Percentiles rank a stretch among this genome's conserved stretches.
phyloP scores from a whole-genome alignment of 2,329 filamentous ascomycete species.

The Xylaria sp. region DNA sequence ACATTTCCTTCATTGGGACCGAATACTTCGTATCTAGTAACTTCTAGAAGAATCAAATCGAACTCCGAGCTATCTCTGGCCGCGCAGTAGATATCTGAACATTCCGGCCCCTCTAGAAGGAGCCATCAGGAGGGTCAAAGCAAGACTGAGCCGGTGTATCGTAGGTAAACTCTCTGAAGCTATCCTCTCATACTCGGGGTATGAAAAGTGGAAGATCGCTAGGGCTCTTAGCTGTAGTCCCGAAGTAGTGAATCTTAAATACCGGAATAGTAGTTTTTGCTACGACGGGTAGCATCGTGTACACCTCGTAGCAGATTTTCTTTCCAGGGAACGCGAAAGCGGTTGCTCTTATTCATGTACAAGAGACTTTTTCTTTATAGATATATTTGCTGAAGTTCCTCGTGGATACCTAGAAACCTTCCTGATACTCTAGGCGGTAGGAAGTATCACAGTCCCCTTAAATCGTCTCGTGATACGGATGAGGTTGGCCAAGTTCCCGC shows the following conservation, averaged over 20 bases:
- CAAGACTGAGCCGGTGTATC: too few relatives aligned
- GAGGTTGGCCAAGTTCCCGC: background rate
- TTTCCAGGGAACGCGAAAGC: slow-evolving; percentile 51
- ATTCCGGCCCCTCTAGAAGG: too few relatives aligned
- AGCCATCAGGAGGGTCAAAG: too few relatives aligned
- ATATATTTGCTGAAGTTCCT: slow-evolving; percentile 47
- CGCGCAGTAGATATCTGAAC: too few relatives aligned
- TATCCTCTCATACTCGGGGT: slow-evolving; percentile 47
- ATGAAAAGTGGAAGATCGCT: slow-evolving; percentile 52
- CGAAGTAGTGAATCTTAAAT: slow-evolving; percentile 49
- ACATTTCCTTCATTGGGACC: background rate
- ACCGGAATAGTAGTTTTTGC: slow-evolving; percentile 52
- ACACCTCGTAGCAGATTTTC: slow-evolving; percentile 53
- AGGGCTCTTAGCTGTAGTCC: slow-evolving; percentile 49
- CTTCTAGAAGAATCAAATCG: too few relatives aligned
- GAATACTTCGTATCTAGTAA: background rate
- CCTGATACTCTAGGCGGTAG: background rate
- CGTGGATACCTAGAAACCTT: slow-evolving; percentile 35
- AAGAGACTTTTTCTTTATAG: background rate
- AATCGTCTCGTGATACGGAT: background rate
- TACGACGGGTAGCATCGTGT: slow-evolving; percentile 51
- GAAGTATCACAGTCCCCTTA: background rate
- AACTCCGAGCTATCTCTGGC: background rate
- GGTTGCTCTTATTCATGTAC: background rate
- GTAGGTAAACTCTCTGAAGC: slow-evolving; percentile 1